A percentile compares a stretch with the other conserved stretches of the same genome.
phyloP scores from a whole-genome alignment of 2,329 filamentous ascomycete species.

The Ceratocystis destructans region DNA sequence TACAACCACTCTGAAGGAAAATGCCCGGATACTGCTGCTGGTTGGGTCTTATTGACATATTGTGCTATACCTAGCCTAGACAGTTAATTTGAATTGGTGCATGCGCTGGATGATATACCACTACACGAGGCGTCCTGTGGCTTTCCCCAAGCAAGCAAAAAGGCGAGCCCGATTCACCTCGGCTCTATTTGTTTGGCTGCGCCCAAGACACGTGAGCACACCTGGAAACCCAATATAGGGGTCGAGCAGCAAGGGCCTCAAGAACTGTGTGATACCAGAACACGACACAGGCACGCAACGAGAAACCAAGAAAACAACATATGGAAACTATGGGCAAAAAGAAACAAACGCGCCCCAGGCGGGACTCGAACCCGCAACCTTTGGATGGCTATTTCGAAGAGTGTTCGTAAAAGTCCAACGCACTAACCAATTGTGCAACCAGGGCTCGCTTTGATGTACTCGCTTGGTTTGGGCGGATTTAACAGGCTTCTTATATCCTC shows the following conservation, averaged over 20 bases:
- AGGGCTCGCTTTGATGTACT: conserved; percentile 11
- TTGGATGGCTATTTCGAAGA: conserved; percentile 17
- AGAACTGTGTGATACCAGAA: background rate
- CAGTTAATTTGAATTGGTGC: background rate
- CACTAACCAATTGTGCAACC: conserved; percentile 22
- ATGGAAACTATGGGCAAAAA: background rate
- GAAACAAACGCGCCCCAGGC: conserved; percentile 18
- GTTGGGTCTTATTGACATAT: background rate
- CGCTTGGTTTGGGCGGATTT: background rate
- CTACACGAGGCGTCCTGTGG: background rate
- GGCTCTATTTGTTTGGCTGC: background rate
- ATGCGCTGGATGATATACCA: background rate
- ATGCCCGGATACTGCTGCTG: too few species aligned
- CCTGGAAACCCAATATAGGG: too few species aligned
- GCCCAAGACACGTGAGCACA: too few species aligned
- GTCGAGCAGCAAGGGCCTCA: background rate
- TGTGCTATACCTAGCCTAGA: background rate
- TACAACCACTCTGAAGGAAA: background rate
- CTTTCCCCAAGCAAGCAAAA: background rate
- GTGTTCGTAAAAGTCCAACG: conserved; percentile 20
- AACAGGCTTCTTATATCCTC: background rate
- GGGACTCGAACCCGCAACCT: conserved; percentile 21
- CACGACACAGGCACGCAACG: background rate
- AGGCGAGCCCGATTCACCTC: background rate
- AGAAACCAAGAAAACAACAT: background rate